These are phyloP conservation scores for Candida sp. DNA, from an alignment of 1,139 yeast genomes.

Conservation along the genomic window DNA sequence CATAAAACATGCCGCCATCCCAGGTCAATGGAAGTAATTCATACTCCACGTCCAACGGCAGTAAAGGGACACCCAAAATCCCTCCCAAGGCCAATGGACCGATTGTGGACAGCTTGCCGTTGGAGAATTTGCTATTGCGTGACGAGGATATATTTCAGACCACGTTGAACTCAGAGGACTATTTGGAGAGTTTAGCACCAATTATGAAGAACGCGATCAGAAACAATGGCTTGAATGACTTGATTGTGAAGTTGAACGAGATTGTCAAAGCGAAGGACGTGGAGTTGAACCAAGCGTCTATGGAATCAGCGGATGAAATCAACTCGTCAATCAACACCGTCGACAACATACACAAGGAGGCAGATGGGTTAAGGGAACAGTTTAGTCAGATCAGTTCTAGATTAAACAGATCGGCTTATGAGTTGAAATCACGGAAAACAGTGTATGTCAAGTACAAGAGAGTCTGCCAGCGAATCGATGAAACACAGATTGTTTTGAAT, in stretches of 20 bases:
- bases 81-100: slow-evolving; percentile 3
- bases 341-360: slow-evolving; percentile 55
- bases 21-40: slow-evolving; percentile 1
- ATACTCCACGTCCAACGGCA: neutral
- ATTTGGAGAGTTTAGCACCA: slow-evolving; percentile 81
- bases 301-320: slow-evolving; percentile 63
- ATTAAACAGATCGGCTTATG: slow-evolving; percentile 66
- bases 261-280: slow-evolving; percentile 65
- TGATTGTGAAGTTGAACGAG: slow-evolving; percentile 58
- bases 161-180: slow-evolving; percentile 67
- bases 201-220: slow-evolving; percentile 72
- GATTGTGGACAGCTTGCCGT: slow-evolving; percentile 32
- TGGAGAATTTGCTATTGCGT: slow-evolving; percentile 44
- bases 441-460: slow-evolving; percentile 59
- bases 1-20: slow-evolving; percentile 8
- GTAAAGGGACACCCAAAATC: neutral
- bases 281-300: slow-evolving; percentile 65
- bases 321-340: slow-evolving; percentile 59
- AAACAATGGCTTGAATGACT: slow-evolving; percentile 56
- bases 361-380: slow-evolving; percentile 57
- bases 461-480: slow-evolving; percentile 62
- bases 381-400: slow-evolving; percentile 54
- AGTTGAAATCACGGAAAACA: slow-evolving; percentile 63
- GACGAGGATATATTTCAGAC: slow-evolving; percentile 53
- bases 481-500: slow-evolving; percentile 62